These are phyloP conservation scores for Linnemannia hyalina DNA, from an alignment of 192 early-diverging fungal genomes.

Conservation along the genomic window DNA sequence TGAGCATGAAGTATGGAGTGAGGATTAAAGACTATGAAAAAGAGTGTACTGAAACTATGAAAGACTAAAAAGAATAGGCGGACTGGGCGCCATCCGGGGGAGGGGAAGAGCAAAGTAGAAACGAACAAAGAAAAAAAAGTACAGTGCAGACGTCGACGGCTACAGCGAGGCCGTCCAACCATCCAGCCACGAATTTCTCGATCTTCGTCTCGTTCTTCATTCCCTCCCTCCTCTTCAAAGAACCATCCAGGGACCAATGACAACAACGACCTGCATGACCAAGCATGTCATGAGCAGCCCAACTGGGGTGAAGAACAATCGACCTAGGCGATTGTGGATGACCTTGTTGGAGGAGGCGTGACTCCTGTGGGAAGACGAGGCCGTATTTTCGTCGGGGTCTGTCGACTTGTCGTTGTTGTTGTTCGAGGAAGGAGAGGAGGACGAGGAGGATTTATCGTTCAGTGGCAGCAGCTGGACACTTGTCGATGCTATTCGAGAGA, in stretches of 20 bases:
- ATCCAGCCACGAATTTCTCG: no score
- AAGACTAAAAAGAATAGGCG: no score
- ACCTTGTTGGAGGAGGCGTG: neutral
- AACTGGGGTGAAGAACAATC: neutral
- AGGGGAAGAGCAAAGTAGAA: no score
- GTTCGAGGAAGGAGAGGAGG: neutral
- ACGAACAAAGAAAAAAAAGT: no score
- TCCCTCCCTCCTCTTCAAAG: neutral
- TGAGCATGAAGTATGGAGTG: no score
- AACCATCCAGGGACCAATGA: neutral
- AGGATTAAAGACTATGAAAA: no score
- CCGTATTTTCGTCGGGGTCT: neutral
- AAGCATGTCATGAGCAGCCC: neutral
- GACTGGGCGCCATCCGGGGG: no score
- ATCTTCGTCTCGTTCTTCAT: no score
- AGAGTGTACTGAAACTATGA: no score
- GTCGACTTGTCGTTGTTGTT: neutral
- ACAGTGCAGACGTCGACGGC: no score
- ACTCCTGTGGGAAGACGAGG: neutral
- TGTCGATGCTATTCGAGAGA: constrained; percentile 11
- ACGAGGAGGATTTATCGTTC: neutral
- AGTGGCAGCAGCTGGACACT: constrained; percentile 44
- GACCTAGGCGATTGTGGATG: neutral
- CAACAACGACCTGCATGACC: neutral
- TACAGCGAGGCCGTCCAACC: no score